These are phyloP conservation scores for Hypoxylon rubiginosum DNA, from an alignment of 2,329 filamentous ascomycete genomes.

Conservation along the genomic window DNA sequence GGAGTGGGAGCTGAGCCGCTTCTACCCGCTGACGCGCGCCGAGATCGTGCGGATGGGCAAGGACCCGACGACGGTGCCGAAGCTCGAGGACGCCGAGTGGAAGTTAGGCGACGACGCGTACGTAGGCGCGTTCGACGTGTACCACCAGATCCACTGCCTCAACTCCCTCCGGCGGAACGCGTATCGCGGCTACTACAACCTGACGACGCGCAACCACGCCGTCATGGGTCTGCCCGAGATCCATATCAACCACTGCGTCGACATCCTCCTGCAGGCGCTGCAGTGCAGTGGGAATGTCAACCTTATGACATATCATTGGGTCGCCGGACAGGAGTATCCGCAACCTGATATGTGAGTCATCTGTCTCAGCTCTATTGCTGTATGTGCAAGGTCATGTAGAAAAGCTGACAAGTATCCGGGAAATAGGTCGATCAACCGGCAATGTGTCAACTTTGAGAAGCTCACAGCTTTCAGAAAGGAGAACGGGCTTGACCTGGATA, in stretches of 20 bases:
- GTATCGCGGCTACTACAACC: conserved; percentile 47
- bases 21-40: conserved; percentile 47
- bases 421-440: conserved; percentile 46
- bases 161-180: conserved; percentile 50
- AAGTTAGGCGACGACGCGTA: conserved; percentile 53
- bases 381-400: not conserved
- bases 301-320: conserved; percentile 54
- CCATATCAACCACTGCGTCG: conserved; percentile 55
- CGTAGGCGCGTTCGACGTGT: conserved; percentile 50
- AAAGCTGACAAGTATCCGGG: conserved; percentile 11
- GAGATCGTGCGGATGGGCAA: conserved; percentile 51
- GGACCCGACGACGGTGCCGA: conserved; percentile 46
- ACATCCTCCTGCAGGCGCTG: conserved; percentile 53
- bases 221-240: conserved; percentile 35
- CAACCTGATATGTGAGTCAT: conserved; percentile 52
- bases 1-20: conserved; percentile 49
- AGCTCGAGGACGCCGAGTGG: conserved; percentile 50
- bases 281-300: conserved; percentile 54
- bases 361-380: not conserved
- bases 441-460: conserved; percentile 54
- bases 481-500: conserved; percentile 38
- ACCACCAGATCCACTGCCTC: conserved; percentile 54
- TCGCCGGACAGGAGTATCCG: conserved; percentile 48
- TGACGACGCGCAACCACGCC: conserved; percentile 33
- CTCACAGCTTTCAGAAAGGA: conserved; percentile 36